Percentiles rank a stretch among this genome's conserved stretches.
Conservation (phyloP, 345 rosid genomes). For the Toxicodendron radicans region DNA sequence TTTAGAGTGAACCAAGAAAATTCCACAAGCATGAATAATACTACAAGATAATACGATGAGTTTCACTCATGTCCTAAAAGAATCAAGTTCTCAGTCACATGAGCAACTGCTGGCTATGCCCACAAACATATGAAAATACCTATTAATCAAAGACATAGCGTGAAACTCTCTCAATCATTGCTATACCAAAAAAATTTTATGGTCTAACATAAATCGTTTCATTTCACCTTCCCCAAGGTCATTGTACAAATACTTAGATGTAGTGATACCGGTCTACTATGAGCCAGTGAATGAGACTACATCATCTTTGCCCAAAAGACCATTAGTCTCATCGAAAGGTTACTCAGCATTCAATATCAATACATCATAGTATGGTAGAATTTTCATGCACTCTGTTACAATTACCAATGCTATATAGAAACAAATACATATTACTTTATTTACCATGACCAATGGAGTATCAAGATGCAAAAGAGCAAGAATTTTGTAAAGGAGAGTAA, state of each 20-base stretch:
- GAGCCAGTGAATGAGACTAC: neutral
- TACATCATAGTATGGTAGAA: neutral
- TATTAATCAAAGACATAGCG: neutral
- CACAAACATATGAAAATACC: neutral
- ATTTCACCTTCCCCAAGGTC: neutral
- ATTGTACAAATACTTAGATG: neutral
- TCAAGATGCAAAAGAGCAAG: constrained; percentile 66
- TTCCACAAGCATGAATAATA: neutral
- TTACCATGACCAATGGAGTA: constrained; percentile 76
- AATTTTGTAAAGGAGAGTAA: constrained; percentile 64
- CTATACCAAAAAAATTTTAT: neutral
- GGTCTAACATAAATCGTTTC: neutral
- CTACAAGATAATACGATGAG: neutral
- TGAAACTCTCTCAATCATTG: constrained; percentile 3
- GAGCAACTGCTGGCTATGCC: neutral
- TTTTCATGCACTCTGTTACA: neutral
- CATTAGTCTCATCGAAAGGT: neutral
- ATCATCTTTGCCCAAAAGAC: neutral
- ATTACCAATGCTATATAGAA: neutral
- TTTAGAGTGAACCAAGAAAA: neutral
- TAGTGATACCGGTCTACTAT: neutral
- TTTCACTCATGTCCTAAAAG: neutral
- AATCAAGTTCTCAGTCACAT: neutral
- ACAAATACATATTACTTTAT: constrained; percentile 8
- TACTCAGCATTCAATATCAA: too few relatives aligned